Evolutionary conservation across 129 eudicot species (phyloP), one percentile per base, ranked within the genome.

Genomic region (Artemisia annua): DNA sequence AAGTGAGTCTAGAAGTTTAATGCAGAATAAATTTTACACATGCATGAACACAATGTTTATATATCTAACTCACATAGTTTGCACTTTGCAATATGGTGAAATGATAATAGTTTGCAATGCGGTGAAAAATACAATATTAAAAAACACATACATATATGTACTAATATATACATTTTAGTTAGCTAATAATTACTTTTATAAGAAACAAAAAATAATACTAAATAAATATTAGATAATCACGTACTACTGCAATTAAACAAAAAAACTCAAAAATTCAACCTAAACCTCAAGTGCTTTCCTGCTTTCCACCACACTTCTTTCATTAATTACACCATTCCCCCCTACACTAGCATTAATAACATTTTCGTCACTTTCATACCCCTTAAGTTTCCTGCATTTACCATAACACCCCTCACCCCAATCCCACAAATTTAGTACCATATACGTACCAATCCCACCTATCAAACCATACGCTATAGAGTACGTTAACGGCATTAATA

Each of bases 391-490:
- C 4, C 84, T 85, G 71, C 53, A 84, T 76, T 81, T 83, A 48
- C 79, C 13, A 22, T 86, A 77, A 8, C 60, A 4, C 44, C 73
- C 85, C 79, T 43, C 78, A 8, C 74, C 82, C 95, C 96, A 92
- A 65, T 92, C 98, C 96, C 96, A 78, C 66, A 84, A 10, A 69
- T 92, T 85, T 71, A 92, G 52, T n/a, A 92, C 92, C 22, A 92
- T 24, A 43, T 77, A 92, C 30, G 92, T 92, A 63, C 95, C 96
- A 18, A 92, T 92, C 44, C 98, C 98, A 4, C 92, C 98, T 12
- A 92, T 89, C 79, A 92, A 73, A 7, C 98, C 98, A 74, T 92
- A 92, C 0, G 98, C 98, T 28, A 92, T 89, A 1, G 96, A 89
- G 66, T 89, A 89, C 30, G 96, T 92, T 70, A 92, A 82, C 20